Base-by-base conservation (phyloP, 768 basidiomycete genomes). In the Glaciozyma martinii region DNA sequence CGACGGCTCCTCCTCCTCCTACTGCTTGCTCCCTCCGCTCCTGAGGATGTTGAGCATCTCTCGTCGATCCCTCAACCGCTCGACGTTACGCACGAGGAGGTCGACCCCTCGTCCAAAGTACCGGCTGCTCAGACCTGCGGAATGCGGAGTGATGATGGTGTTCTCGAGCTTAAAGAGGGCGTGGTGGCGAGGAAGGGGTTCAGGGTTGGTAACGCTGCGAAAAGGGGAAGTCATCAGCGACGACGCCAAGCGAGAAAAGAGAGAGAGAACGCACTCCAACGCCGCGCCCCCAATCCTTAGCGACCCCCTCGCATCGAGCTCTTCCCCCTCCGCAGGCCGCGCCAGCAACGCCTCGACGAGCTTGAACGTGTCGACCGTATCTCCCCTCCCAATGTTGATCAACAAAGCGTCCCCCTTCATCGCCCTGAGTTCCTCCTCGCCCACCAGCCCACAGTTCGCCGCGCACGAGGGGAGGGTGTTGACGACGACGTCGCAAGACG, bases 141-240 rank as follows among this genome's bases (percentile, higher is more conserved):
- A 73, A 62, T 79, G 78, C 0, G 77, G 77, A 1, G 78, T 79
- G 62, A 79, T 70, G 47, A 77, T 76, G 9, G 71, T 73, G 56
- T 72, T 70, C 0, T 74, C 74, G 37, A 77, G 76, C 15, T 75
- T 68, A 67, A 65, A 78, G 19, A 79, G 68, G 3, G 74, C 71
- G 68, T 78, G 77, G 30, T 63, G 49, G 19, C 69, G 59, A 0
- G 77, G 74, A 9, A 79, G 72, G 0, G 78, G 78, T 66, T 79
- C 78, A 15, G 78, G 78, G 33, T 75, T 72, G 2, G 78, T 78
- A 2, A 79, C 78, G 71, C 70, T 32, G 63, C 61, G 65, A 25
- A 59, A 30, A 61, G 27, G 47, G 73, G 60, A 16, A 74, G 72
- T n/a, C n/a, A 0, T 71, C 66, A 30, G 62, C 40, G 37, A 74